Conservation (phyloP, 139 green algal genomes). For the Pseudopediastrum boryanum region DNA sequence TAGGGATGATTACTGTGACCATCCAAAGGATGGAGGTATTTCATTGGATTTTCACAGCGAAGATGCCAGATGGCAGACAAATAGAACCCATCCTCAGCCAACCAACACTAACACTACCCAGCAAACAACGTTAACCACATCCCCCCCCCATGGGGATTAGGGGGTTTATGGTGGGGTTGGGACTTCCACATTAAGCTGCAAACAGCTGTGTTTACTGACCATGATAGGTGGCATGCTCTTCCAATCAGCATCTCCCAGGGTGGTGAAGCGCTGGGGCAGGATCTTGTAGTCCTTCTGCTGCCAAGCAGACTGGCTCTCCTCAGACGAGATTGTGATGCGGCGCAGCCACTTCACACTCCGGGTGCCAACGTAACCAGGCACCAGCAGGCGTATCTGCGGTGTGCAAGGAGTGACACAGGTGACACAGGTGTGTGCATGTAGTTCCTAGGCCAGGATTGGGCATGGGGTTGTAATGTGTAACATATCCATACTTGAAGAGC, state of each 20-base stretch:
- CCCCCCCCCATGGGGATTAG: too few relatives aligned
- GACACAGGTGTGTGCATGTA: not conserved
- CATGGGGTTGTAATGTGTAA: not conserved
- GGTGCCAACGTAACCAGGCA: slow-evolving; percentile 26
- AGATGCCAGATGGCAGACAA: too few relatives aligned
- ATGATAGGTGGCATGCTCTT: slow-evolving; percentile 16
- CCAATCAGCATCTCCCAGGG: not conserved
- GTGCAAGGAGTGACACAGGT: not conserved
- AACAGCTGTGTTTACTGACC: too few relatives aligned
- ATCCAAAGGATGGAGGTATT: too few relatives aligned
- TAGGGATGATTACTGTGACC: too few relatives aligned
- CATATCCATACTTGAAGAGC: not conserved
- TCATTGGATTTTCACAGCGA: too few relatives aligned
- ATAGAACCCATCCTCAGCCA: too few relatives aligned
- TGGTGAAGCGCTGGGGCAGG: slow-evolving; percentile 10
- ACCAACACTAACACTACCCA: too few relatives aligned
- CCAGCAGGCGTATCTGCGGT: slow-evolving; percentile 11
- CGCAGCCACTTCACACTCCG: slow-evolving; percentile 38
- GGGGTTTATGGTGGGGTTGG: too few relatives aligned
- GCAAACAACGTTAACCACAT: too few relatives aligned
- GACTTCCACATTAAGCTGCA: too few relatives aligned
- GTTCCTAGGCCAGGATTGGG: not conserved
- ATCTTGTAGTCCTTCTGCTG: slow-evolving; percentile 33
- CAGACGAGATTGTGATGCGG: not conserved
- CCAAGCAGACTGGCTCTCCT: slow-evolving; percentile 15